phyloP scores from a whole-genome alignment of 306 rosid genomes.

The Pyrus communis region DNA sequence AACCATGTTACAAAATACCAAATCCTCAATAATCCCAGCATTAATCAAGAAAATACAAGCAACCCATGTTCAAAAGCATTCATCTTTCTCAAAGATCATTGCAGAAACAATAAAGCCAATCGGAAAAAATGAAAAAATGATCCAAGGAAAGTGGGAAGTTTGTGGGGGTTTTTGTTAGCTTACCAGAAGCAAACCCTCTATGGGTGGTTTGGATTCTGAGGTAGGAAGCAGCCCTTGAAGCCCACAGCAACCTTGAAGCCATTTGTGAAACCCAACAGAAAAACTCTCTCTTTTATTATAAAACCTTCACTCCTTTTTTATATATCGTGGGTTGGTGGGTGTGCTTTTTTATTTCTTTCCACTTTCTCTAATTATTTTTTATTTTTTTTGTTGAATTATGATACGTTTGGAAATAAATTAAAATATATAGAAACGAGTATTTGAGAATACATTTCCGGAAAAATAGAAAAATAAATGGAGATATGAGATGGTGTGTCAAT shows the following conservation, averaged over 20 bases:
- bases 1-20: neutral
- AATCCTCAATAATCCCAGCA: neutral
- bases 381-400: neutral
- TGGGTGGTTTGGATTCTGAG: conserved; percentile 54
- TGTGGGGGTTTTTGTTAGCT: neutral
- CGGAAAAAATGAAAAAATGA: neutral
- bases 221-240: conserved; percentile 70
- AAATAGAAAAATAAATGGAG: neutral
- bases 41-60: neutral
- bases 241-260: conserved; percentile 75
- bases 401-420: neutral
- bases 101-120: neutral
- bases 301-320: neutral
- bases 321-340: neutral
- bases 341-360: neutral
- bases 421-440: no score
- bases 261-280: conserved; percentile 18
- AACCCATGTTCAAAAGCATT: neutral
- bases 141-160: neutral
- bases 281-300: neutral
- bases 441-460: neutral
- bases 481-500: conserved; percentile 10
- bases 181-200: conserved; percentile 64
- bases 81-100: neutral
- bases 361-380: neutral